phyloP scores from a whole-genome alignment of 1,139 yeast species.

The Yamadazyma sp. region DNA sequence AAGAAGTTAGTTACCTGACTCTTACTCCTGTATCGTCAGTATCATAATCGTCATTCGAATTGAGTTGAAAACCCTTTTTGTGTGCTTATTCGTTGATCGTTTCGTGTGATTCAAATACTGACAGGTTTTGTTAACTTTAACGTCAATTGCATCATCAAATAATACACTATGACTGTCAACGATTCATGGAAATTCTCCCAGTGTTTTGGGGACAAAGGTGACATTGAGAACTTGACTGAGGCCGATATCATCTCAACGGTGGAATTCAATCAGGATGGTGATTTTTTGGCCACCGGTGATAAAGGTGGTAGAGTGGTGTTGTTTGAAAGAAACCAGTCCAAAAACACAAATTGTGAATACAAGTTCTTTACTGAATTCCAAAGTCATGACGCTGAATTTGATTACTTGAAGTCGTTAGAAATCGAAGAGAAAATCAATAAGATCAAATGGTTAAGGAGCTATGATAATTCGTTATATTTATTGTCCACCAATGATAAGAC shows the following conservation, averaged over 20 bases:
- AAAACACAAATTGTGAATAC: conserved; percentile 78
- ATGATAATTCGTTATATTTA: conserved; percentile 83
- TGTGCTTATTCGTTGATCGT: too few relatives aligned
- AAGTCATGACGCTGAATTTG: conserved; percentile 98
- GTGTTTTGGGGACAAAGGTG: conserved; percentile 98
- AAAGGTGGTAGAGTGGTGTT: conserved; percentile 97
- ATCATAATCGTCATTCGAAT: too few relatives aligned
- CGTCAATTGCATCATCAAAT: background rate
- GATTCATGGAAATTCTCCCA: conserved; percentile 73
- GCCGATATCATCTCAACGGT: conserved; percentile 98
- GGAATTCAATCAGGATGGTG: conserved; percentile 93
- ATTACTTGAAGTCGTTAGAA: conserved; percentile 90
- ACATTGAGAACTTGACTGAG: conserved; percentile 92
- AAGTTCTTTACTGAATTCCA: conserved; percentile 96
- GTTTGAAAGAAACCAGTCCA: conserved; percentile 82
- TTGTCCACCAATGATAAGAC: conserved; percentile 96
- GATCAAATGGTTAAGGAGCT: conserved; percentile 92
- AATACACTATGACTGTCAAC: conserved; percentile 16
- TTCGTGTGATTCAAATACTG: too few relatives aligned
- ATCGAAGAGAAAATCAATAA: conserved; percentile 98
- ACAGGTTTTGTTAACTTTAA: too few relatives aligned
- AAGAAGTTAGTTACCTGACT: too few relatives aligned
- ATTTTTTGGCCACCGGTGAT: conserved; percentile 96
- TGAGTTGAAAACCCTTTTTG: too few relatives aligned
- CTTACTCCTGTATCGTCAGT: too few relatives aligned